Conservation (phyloP, 78 protist genomes). For the Dictyostelium intermedium region DNA sequence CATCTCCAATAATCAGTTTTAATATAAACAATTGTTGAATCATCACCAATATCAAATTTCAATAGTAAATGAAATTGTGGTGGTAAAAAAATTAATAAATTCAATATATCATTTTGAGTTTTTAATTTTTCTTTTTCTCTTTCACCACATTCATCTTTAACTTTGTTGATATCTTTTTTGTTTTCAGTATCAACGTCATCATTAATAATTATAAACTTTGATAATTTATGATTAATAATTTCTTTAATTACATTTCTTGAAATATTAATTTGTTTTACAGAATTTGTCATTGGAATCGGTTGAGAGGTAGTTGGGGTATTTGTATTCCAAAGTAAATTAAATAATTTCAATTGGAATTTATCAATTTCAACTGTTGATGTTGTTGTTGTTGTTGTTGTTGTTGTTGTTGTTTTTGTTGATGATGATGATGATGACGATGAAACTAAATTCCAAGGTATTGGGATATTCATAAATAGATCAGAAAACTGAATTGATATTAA, state of each 20-base stretch:
- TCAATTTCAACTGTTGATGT: background rate
- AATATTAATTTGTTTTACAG: constrained; percentile 8
- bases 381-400: background rate
- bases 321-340: constrained; percentile 30
- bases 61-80: constrained; percentile 58
- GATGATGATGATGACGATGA: background rate
- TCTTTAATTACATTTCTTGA: background rate
- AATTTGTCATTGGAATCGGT: background rate
- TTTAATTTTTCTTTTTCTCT: background rate
- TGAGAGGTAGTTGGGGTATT: background rate
- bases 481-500: constrained; percentile 19
- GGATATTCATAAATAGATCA: constrained; percentile 43
- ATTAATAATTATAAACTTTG: background rate
- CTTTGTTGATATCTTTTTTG: background rate
- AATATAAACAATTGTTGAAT: constrained; percentile 44
- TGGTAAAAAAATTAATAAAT: constrained; percentile 41
- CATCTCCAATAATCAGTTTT: constrained; percentile 76
- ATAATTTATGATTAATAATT: background rate
- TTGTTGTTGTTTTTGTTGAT: background rate
- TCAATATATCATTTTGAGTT: background rate
- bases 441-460: constrained; percentile 26
- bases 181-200: background rate
- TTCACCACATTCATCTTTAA: background rate
- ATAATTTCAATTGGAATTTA: constrained; percentile 11
- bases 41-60: constrained; percentile 16